Evolutionary conservation across 2,329 filamentous ascomycete species (phyloP), one percentile per base, ranked within the genome.

Genomic region (Daldinia eschscholtzii): DNA sequence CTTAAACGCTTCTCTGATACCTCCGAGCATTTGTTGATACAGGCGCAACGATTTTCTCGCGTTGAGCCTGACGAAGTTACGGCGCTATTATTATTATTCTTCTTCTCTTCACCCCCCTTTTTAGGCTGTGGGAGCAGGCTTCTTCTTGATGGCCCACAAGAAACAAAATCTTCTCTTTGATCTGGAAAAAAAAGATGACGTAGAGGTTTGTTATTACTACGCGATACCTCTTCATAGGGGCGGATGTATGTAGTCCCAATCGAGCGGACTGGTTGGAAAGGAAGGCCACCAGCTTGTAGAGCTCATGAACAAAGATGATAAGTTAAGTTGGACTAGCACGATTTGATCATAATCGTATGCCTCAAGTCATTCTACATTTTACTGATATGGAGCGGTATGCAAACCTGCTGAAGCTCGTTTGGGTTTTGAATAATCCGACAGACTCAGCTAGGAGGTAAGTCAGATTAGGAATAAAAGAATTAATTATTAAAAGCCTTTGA

Each of bases 1-100:
- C 72, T 75, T 76, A 68, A 73, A 72, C 62, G 68, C 72, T 74
- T 76, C 65, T 75, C 75, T 76, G 77, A 79, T 79, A 78, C 77
- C 77, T 78, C 75, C 67, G 68, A 72, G 75, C 76, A 74, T 76
- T 76, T 73, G 65, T 74, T 76, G 74, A 75, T 71, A 73, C 71
- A 70, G 72, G 69, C 72, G 71, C 72, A 68, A 73, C 71, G 65
- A 67, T 64, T 63, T 73, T 74, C 71, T 57, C 65, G 70, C 69
- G 70, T 75, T 72, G 70, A 70, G 68, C 70, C 72, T 76, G 60
- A 76, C 71, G 75, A 76, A 72, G 69, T 75, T 74, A 76, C 63
- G 72, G 72, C 70, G 63, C 64, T 66, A 48, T 42, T 59, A 13
- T 15, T 26, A 12, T 61, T 46, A 46, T 42, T 59, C 1, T 15